phyloP scores from a whole-genome alignment of 2,329 filamentous ascomycete genomes.

The Cladophialophora psammophila region DNA sequence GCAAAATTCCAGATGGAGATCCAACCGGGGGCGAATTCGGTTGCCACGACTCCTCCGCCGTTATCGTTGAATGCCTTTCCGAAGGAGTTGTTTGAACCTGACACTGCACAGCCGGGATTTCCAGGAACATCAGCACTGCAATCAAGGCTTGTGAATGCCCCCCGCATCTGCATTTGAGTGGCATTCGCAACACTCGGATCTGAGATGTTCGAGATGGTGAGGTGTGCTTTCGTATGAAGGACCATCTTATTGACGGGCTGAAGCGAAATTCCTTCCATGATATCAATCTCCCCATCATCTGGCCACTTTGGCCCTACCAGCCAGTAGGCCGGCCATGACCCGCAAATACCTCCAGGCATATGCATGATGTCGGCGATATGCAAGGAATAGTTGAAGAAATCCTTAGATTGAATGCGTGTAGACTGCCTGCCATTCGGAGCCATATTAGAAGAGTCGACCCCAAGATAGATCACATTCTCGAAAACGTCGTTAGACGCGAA shows the following conservation, averaged over 20 bases:
- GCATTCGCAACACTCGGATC: constrained; percentile 46
- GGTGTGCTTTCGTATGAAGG: constrained; percentile 56
- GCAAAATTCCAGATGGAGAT: constrained; percentile 76
- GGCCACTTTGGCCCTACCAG: constrained; percentile 52
- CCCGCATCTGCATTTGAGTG: constrained; percentile 10
- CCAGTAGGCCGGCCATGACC: constrained; percentile 61
- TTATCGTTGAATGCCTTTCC: constrained; percentile 61
- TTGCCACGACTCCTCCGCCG: constrained; percentile 71
- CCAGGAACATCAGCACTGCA: constrained; percentile 44
- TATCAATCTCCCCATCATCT: constrained; percentile 57
- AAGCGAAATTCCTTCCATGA: constrained; percentile 60
- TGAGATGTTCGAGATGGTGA: constrained; percentile 47
- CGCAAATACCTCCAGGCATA: constrained; percentile 56
- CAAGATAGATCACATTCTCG: constrained; percentile 48
- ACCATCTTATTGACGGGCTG: constrained; percentile 53
- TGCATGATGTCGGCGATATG: constrained; percentile 57
- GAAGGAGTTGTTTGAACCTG: constrained; percentile 49
- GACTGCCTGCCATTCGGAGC: constrained; percentile 49
- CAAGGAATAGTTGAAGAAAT: constrained; percentile 54
- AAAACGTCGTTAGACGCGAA: constrained; percentile 42
- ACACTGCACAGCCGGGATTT: constrained; percentile 48
- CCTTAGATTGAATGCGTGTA: constrained; percentile 54
- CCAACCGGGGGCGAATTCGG: constrained; percentile 73
- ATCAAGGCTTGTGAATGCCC: constrained; percentile 41
- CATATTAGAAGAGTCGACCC: constrained; percentile 51